phyloP scores from a whole-genome alignment of 169 alveolate genomes.

The Eimeria necatrix region DNA sequence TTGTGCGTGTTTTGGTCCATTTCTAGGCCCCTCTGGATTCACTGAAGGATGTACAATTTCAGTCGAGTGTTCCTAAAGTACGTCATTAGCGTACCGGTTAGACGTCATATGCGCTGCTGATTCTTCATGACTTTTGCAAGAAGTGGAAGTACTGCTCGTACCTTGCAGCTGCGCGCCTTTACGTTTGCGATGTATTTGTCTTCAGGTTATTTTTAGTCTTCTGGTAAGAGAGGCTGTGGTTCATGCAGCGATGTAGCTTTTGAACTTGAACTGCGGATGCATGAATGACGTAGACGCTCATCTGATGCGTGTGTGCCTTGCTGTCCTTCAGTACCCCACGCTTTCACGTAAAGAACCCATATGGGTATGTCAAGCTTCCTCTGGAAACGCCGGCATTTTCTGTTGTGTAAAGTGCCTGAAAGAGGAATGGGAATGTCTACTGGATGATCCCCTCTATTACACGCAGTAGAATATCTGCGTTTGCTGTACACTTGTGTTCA shows the following conservation, averaged over 20 bases:
- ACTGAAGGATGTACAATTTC: too few species aligned
- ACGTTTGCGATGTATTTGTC: background rate
- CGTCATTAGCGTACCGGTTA: background rate
- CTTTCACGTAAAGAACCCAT: slow-evolving; percentile 14
- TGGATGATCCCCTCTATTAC: background rate
- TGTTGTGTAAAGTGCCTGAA: background rate
- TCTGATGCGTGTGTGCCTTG: background rate
- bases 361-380: background rate
- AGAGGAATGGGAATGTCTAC: background rate
- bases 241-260: background rate
- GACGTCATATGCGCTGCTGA: background rate
- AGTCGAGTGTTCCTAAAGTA: too few species aligned
- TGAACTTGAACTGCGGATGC: too few species aligned
- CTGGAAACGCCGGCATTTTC: background rate
- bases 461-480: background rate
- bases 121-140: background rate
- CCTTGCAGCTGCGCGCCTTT: background rate
- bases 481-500: slow-evolving; percentile 3
- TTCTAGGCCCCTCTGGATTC: background rate
- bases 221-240: background rate
- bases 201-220: slow-evolving; percentile 49
- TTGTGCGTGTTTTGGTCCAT: background rate
- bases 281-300: background rate
- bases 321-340: slow-evolving; percentile 33
- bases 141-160: background rate